These are phyloP conservation scores for Neopestalotiopsis sp. DNA, from an alignment of 2,329 filamentous ascomycete species.

Conservation along the genomic window DNA sequence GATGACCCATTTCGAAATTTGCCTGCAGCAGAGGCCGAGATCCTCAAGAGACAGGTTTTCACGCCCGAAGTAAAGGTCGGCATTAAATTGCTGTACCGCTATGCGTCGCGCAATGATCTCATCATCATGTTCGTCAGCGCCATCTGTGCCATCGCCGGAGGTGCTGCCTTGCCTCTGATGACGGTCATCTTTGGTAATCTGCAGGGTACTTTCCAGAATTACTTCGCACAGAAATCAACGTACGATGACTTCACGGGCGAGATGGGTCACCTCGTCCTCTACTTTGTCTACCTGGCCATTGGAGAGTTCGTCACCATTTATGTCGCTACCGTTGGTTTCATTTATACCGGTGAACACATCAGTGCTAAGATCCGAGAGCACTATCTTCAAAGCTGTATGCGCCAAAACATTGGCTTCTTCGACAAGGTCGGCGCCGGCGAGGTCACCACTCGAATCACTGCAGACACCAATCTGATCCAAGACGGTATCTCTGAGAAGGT, in stretches of 20 bases:
- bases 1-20: slow-evolving; percentile 66
- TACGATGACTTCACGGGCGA: slow-evolving; percentile 63
- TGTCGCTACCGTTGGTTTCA: slow-evolving; percentile 84
- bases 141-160: slow-evolving; percentile 71
- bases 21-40: slow-evolving; percentile 66
- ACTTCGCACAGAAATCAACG: slow-evolving; percentile 53
- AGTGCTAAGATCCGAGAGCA: slow-evolving; percentile 79
- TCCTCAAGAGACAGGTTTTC: slow-evolving; percentile 72
- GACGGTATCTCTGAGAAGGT: slow-evolving; percentile 94
- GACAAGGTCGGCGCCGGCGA: slow-evolving; percentile 93
- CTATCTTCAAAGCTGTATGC: slow-evolving; percentile 83
- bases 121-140: slow-evolving; percentile 65
- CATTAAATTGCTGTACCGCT: slow-evolving; percentile 71
- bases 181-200: slow-evolving; percentile 82
- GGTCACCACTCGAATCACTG: slow-evolving; percentile 91
- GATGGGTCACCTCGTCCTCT: slow-evolving; percentile 71
- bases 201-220: slow-evolving; percentile 72
- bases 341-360: slow-evolving; percentile 83
- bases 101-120: slow-evolving; percentile 69
- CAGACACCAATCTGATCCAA: slow-evolving; percentile 91
- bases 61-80: slow-evolving; percentile 68
- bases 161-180: slow-evolving; percentile 79
- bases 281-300: slow-evolving; percentile 85
- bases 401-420: slow-evolving; percentile 90
- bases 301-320: slow-evolving; percentile 81